Evolutionary conservation across 2,329 filamentous ascomycete genomes (phyloP), one percentile per base, ranked within the genome.

Genomic region (Orbilia ellipsospora): DNA sequence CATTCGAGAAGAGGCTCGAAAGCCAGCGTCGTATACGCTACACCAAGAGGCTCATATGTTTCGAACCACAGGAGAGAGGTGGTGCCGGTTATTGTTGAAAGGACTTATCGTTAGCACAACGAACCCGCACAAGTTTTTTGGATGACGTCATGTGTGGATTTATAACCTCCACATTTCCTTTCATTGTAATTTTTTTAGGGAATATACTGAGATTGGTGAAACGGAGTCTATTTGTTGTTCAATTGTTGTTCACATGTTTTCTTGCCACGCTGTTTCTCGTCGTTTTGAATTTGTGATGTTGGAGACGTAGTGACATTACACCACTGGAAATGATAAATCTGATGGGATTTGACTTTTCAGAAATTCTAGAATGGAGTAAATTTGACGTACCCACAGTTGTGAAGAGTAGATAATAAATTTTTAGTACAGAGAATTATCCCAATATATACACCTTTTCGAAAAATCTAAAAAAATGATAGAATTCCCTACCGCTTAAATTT

Each of bases 1-100:
- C 52, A 62, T 50, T 68, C 64, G 10, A 16, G 59, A 40, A 36
- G 55, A 28, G 62, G 62, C 1, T 75, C 72, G 18, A 75, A 75
- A 36, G 64, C 64, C 8, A 69, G 72, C 16, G 44, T 75, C n/a
- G 64, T 61, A 18, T 69, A 61, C 40, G 26, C 72, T 12, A 75
- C 72, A 23, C 72, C 72, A 12, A 57, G 72, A n/a, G 64, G 44
- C 10, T 75, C 72, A 16, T 61, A 75, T 56, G 72, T 75, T 2
- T 69, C 64, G 5, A 50, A 26, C 31, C 31, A 36, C 2, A 57
- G 64, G 55, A 55, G 72, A 40, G 70, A 63, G 6, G 16, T n/a
- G 0, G 63, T 59, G 20, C 72, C 72, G 2, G 57, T 75, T 13
- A 66, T 75, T 31, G 64, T 75, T 16, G 72, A 75, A 64, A 63